These are phyloP conservation scores for Vigna angularis DNA, from an alignment of 306 rosid genomes.

Conservation along the genomic window DNA sequence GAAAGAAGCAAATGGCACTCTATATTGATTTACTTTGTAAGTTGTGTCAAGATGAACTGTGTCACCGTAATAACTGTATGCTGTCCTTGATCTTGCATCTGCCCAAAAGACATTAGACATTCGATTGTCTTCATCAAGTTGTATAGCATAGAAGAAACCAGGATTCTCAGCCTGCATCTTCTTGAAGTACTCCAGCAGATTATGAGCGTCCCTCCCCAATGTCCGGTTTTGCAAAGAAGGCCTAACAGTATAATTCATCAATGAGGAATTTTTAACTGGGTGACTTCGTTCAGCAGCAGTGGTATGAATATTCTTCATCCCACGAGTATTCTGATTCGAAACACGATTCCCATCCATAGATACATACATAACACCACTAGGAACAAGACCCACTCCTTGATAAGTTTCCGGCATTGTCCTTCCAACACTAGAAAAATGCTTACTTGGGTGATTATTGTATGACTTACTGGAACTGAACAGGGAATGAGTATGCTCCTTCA, in stretches of 20 bases:
- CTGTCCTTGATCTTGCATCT: constrained; percentile 85
- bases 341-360: constrained; percentile 73
- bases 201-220: constrained; percentile 89
- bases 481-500: constrained; percentile 86
- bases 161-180: constrained; percentile 98
- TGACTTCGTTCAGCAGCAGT: constrained; percentile 54
- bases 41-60: constrained; percentile 80
- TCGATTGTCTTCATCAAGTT: constrained; percentile 86
- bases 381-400: constrained; percentile 78
- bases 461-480: constrained; percentile 55
- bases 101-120: constrained; percentile 94
- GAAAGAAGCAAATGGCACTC: constrained; percentile 88
- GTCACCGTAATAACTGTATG: constrained; percentile 86
- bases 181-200: constrained; percentile 88
- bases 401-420: constrained; percentile 71
- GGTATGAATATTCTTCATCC: constrained; percentile 53
- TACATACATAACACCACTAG: constrained; percentile 91
- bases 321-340: constrained; percentile 60
- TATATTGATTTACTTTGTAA: constrained; percentile 71
- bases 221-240: constrained; percentile 66
- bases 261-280: constrained; percentile 54
- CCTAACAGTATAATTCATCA: constrained; percentile 57
- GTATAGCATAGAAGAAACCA: constrained; percentile 95
- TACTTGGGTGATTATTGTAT: constrained; percentile 68
- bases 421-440: constrained; percentile 85